These are phyloP conservation scores for Spiraea crenata DNA, from an alignment of 331 rosid species.

Conservation along the genomic window DNA sequence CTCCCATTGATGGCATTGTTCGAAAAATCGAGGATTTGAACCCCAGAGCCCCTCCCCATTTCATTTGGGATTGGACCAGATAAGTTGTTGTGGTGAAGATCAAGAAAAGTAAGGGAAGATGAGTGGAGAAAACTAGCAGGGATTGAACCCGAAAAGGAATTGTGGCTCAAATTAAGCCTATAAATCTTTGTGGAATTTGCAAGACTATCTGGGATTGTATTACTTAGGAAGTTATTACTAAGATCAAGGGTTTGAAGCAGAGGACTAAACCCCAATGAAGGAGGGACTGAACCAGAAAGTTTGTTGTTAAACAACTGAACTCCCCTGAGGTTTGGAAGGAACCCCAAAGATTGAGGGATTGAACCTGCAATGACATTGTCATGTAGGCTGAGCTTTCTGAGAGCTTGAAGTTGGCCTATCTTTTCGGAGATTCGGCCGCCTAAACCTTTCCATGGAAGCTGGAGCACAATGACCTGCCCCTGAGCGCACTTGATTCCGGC, in stretches of 20 bases:
- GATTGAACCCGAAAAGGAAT: slow-evolving; percentile 65
- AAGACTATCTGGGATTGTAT: slow-evolving; percentile 59
- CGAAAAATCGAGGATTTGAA: slow-evolving; percentile 52
- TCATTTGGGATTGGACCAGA: slow-evolving; percentile 63
- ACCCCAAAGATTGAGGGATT: slow-evolving; percentile 76
- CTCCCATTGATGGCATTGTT: slow-evolving; percentile 60
- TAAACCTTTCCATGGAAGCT: slow-evolving; percentile 90
- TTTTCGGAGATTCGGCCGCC: slow-evolving; percentile 67
- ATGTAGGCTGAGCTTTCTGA: slow-evolving; percentile 87
- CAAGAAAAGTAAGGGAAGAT: slow-evolving; percentile 52
- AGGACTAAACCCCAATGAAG: slow-evolving; percentile 71
- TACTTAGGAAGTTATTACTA: slow-evolving; percentile 63
- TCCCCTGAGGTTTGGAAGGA: slow-evolving; percentile 79
- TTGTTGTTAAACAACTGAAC: slow-evolving; percentile 77
- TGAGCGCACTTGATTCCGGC: slow-evolving; percentile 91
- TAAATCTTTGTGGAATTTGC: slow-evolving; percentile 73
- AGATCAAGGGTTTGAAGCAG: slow-evolving; percentile 83
- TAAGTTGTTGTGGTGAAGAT: slow-evolving; percentile 70
- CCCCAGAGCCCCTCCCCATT: slow-evolving; percentile 53
- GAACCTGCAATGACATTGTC: slow-evolving; percentile 73
- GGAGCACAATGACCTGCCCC: slow-evolving; percentile 87
- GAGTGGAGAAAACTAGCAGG: slow-evolving; percentile 49
- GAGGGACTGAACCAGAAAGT: slow-evolving; percentile 72
- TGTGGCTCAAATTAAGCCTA: slow-evolving; percentile 72
- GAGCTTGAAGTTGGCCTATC: slow-evolving; percentile 75